phyloP scores from a whole-genome alignment of 352 stramenopile genomes.

The Globisporangium ultimum region DNA sequence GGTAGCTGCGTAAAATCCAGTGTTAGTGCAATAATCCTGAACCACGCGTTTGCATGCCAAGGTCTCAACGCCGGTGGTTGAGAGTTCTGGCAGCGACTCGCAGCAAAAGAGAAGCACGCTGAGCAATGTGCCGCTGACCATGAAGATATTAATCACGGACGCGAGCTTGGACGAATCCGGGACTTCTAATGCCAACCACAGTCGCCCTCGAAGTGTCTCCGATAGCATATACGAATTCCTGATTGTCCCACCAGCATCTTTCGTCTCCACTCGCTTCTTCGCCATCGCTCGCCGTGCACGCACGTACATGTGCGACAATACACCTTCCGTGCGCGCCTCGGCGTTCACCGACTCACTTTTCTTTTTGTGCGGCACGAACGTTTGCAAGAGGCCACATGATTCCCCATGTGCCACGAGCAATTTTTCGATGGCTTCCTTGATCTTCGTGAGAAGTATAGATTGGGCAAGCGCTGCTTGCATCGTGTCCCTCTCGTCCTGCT shows the following conservation, averaged over 20 bases:
- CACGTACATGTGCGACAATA: constrained; percentile 47
- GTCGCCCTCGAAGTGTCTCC: constrained; percentile 28
- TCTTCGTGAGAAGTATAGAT: constrained; percentile 29
- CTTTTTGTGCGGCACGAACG: constrained; percentile 58
- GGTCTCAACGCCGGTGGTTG: constrained; percentile 38
- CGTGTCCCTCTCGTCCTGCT: constrained; percentile 12
- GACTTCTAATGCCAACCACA: constrained; percentile 62
- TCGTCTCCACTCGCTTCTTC: not conserved
- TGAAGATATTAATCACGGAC: constrained; percentile 45
- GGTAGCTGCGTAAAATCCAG: constrained; percentile 17
- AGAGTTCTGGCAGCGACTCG: constrained; percentile 67
- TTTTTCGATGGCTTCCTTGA: constrained; percentile 40
- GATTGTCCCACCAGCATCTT: not conserved
- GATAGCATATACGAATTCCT: constrained; percentile 12
- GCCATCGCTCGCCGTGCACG: constrained; percentile 22
- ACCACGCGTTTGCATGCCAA: constrained; percentile 43
- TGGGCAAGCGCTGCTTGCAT: constrained; percentile 31
- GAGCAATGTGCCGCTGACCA: constrained; percentile 49
- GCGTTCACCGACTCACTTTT: constrained; percentile 2
- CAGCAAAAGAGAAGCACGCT: constrained; percentile 71
- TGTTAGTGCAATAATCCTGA: constrained; percentile 41
- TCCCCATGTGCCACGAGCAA: constrained; percentile 42
- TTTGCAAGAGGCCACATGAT: constrained; percentile 27
- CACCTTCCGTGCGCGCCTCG: constrained; percentile 15
- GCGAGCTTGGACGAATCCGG: constrained; percentile 55